These are phyloP conservation scores for Linum tenue DNA, from an alignment of 345 rosid genomes.

Conservation along the genomic window DNA sequence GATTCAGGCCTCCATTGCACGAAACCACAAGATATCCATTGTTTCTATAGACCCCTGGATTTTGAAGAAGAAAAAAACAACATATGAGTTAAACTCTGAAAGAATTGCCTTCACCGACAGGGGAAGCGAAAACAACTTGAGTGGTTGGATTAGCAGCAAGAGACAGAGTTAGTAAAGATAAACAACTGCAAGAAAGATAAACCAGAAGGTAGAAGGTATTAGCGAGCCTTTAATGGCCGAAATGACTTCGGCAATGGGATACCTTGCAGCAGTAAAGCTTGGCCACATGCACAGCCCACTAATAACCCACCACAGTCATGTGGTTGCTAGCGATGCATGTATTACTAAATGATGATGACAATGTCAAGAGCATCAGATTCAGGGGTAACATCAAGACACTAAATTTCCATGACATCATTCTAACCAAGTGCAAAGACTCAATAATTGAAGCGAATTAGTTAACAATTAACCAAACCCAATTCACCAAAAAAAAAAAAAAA, in stretches of 20 bases:
- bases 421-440: background rate
- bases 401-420: background rate
- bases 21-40: constrained; percentile 94
- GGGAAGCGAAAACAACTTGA: background rate
- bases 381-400: too few species aligned
- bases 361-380: too few species aligned
- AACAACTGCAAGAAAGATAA: too few species aligned
- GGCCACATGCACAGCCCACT: background rate
- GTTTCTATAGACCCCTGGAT: constrained; percentile 65
- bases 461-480: background rate
- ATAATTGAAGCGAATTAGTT: background rate
- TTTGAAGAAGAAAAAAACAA: background rate
- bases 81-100: background rate
- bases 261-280: background rate
- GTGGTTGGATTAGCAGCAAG: background rate
- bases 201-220: too few species aligned
- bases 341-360: too few species aligned
- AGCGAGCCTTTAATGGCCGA: background rate
- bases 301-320: background rate
- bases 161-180: background rate
- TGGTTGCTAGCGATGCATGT: background rate
- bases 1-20: constrained; percentile 98
- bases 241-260: background rate
- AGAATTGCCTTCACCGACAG: constrained; percentile 1
- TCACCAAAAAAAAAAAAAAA: too few species aligned